Evolutionary conservation across 2,329 filamentous ascomycete genomes (phyloP), one percentile per base, ranked within the genome.

Genomic region (Verticillium nubilum): DNA sequence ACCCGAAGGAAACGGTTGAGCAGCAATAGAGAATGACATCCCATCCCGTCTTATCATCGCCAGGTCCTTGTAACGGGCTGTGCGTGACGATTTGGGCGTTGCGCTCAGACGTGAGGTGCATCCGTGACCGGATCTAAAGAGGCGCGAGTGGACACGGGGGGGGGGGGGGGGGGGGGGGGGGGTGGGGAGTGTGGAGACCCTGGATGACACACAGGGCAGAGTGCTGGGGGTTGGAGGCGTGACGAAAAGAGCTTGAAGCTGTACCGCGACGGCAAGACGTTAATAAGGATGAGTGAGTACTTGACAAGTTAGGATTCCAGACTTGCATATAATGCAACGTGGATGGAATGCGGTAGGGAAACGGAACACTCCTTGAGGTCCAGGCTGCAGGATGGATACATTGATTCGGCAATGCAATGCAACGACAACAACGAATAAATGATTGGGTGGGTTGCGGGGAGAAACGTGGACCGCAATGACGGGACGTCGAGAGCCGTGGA

Each of bases 171-270:
- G n/a, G n/a, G n/a, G n/a, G n/a, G n/a, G n/a, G n/a, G n/a, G n/a
- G n/a, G n/a, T n/a, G n/a, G n/a, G n/a, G n/a, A n/a, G 59, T 42
- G 35, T 33, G 19, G 54, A 42, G 4, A 62, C 56, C 62, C 62
- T 25, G 56, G 58, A 26, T 52, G 59, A 59, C 27, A 54, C 56
- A 57, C 52, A 50, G 56, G 54, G 56, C 58, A 54, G 58, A 25
- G 42, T 10, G 19, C 19, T 19, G 23, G 42, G 42, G 42, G 42
- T 23, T 9, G n/a, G 42, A 19, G 42, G 42, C 4, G 42, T 7
- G 6, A 23, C n/a, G n/a, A 47, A 47, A 23, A 9, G 7, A 47
- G 26, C 25, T 52, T 60, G 60, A 62, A 56, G 58, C 60, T 58
- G 29, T 52, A 57, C 58, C 61, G 60, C 52, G 42, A 23, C 42